Base-by-base conservation (phyloP, 116 monocot genomes). In the Thalassia testudinum region DNA sequence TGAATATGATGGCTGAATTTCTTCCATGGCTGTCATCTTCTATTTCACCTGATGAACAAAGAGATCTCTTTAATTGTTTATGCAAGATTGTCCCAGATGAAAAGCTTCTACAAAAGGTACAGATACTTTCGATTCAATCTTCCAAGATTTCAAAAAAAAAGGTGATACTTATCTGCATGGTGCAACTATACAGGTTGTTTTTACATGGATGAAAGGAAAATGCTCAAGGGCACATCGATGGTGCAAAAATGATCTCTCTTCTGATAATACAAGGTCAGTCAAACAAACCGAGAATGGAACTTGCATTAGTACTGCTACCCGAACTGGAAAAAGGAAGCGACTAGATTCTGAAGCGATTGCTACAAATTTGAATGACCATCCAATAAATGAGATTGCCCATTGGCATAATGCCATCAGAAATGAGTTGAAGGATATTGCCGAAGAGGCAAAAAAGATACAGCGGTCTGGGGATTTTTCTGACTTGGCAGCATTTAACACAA, bases 321-420 rank as follows among this genome's bases (percentile, higher is more conserved):
- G 45, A 26, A 62, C 14, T 62, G 73, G 78, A 37, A 99, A 90
- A 61, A 72, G 78, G 62, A 86, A 82, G 54, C 60, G 62, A 40
- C 27, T 42, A 43, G 67, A 69, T n/a, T 60, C 78, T 45, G 66
- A 70, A 47, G 44, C 44, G 43, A 57, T 40, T 54, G 38, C 7
- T 64, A 24, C 45, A 27, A 72, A 59, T 37, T 50, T 52, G 60
- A 34, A 48, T 53, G 62, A 43, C 7, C 22, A 79, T 65, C 99
- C 99, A 40, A 90, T 99, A 70, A 71, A 99, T 65, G 90, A 90
- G 28, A 99, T 99, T 61, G 55, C 90, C 68, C 70, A 74, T 59
- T 99, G 99, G 99, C 99, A 99, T 62, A 85, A 77, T 73, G 99
- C 90, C 24, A 99, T 99, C 21, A 79, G 65, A 65, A 79, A 67